Evolutionary conservation across 768 basidiomycete genomes (phyloP), one percentile per base, ranked within the genome.

Genomic region (Mycena rebaudengoi): DNA sequence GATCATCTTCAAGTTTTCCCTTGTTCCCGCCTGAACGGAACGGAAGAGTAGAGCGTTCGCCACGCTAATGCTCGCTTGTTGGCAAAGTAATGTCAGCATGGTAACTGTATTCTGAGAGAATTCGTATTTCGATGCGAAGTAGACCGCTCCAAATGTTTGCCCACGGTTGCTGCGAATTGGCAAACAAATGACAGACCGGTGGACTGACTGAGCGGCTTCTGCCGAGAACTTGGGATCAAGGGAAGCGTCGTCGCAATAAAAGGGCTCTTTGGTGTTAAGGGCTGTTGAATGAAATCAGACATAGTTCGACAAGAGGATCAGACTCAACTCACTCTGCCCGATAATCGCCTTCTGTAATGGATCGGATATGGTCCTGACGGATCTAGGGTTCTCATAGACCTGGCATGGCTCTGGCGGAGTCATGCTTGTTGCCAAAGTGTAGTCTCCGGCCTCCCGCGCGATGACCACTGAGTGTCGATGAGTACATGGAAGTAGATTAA

Each of bases 1-100:
- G 63, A 92, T 91, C 89, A 91, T 91, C 76, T 88, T 89, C 63
- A 91, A 70, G 68, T 92, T 92, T 69, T 91, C 90, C 65, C 85
- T 80, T 3, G 90, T 91, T 20, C 90, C 90, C 2, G 88, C 83
- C 69, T 91, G 90, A 1, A 92, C 89, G 2, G 89, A 90, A 29
- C 87, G 84, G 77, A 91, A 91, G 49, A 91, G 76, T n/a, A 91
- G 76, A 0, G 90, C 89, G 71, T 91, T 92, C 4, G 89, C 82
- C 37, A 92, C 88, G 44, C 90, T 89, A 60, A 91, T 90, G 62
- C 88, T 89, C 2, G 90, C 89, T 82, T 91, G 90, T 70, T 90
- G 89, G 69, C 86, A 88, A 10, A 91, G 80, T 4, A 90, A 79
- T 1, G 86, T 89, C 54, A 91, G 73, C 60, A 89, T 84, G 1